A percentile compares a stretch with the other conserved stretches of the same genome.
These are phyloP conservation scores for Acacia confusa DNA, from an alignment of 306 rosid species.

Conservation along the genomic window DNA sequence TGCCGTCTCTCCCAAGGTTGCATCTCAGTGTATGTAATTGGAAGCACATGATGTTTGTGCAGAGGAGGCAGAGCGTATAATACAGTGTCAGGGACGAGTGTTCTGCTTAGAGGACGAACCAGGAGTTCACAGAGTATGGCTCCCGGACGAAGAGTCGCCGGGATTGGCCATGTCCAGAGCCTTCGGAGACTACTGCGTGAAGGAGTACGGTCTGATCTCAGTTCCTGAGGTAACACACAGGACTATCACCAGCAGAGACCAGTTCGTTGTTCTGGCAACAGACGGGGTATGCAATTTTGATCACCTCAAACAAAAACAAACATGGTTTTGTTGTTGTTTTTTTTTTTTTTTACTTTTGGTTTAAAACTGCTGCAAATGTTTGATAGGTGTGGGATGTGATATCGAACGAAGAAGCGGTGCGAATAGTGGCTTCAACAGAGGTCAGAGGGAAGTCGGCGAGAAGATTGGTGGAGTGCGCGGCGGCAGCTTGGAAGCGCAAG, in stretches of 20 bases:
- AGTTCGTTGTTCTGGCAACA: constrained; percentile 78
- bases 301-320: neutral
- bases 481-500: constrained; percentile 75
- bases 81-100: constrained; percentile 67
- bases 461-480: constrained; percentile 71
- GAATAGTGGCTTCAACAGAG: constrained; percentile 50
- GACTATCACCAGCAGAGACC: constrained; percentile 62
- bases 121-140: constrained; percentile 76
- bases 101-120: constrained; percentile 81
- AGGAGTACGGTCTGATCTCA: constrained; percentile 75
- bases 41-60: constrained; percentile 11
- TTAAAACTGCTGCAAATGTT: neutral
- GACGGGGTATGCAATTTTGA: constrained; percentile 61
- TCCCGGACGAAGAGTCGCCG: constrained; percentile 61
- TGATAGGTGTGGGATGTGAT: constrained; percentile 89
- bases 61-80: constrained; percentile 82
- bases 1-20: neutral
- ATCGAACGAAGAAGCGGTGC: constrained; percentile 81
- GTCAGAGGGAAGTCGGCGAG: constrained; percentile 57
- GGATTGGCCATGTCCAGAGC: constrained; percentile 93
- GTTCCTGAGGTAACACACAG: constrained; percentile 78
- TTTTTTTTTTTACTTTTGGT: too few species aligned
- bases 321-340: neutral
- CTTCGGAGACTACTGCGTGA: constrained; percentile 77
- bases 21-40: neutral